phyloP scores from a whole-genome alignment of 2,329 filamentous ascomycete species.

The Calonectria leucothoes region DNA sequence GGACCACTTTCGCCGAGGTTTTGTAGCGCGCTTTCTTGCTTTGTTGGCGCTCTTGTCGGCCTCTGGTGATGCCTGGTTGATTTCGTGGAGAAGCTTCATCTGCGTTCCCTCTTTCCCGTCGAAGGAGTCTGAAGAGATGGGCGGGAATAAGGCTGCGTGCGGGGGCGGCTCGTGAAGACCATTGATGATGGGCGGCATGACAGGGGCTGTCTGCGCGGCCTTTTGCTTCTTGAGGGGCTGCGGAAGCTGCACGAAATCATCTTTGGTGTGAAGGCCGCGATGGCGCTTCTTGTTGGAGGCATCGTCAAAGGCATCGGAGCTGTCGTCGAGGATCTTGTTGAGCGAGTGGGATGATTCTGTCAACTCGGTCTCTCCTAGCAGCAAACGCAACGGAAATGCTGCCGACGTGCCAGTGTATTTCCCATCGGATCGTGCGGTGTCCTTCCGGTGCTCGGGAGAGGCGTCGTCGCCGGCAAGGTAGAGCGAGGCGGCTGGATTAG shows the following conservation, averaged over 20 bases:
- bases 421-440: slow-evolving; percentile 35
- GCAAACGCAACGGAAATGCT: slow-evolving; percentile 52
- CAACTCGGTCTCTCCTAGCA: slow-evolving; percentile 53
- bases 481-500: slow-evolving; percentile 28
- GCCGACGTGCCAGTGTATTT: slow-evolving; percentile 38
- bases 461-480: slow-evolving; percentile 36
- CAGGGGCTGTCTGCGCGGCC: slow-evolving; percentile 63
- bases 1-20: slow-evolving; percentile 72
- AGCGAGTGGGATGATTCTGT: slow-evolving; percentile 56
- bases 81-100: slow-evolving; percentile 57
- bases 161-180: slow-evolving; percentile 72
- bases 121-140: slow-evolving; percentile 69
- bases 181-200: slow-evolving; percentile 73
- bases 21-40: slow-evolving; percentile 65
- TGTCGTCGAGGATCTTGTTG: slow-evolving; percentile 60
- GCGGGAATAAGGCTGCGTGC: slow-evolving; percentile 71
- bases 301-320: slow-evolving; percentile 57
- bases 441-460: slow-evolving; percentile 36
- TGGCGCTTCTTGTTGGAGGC: slow-evolving; percentile 66
- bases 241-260: slow-evolving; percentile 73
- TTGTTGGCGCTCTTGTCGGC: slow-evolving; percentile 51
- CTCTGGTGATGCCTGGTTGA: slow-evolving; percentile 49
- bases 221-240: slow-evolving; percentile 75
- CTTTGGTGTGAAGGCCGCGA: slow-evolving; percentile 60
- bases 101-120: slow-evolving; percentile 59